Evolutionary conservation across 2,329 filamentous ascomycete genomes (phyloP).

Genomic region (Orbilia javanica): DNA sequence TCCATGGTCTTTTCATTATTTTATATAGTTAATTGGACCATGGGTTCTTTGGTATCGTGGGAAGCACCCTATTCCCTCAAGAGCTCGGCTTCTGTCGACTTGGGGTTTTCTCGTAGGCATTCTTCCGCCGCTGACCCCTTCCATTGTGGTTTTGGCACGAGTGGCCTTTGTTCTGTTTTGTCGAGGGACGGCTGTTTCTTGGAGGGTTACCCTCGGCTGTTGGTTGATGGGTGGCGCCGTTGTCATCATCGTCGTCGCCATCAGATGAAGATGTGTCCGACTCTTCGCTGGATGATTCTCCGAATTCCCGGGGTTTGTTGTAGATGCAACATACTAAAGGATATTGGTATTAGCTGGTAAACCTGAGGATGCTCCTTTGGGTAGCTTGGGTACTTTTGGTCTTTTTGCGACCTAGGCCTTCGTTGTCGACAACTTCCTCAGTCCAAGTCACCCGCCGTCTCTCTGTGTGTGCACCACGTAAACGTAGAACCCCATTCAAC

Average conservation of each 20-base stretch:
- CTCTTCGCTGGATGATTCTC: conserved; percentile 81
- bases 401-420: conserved; percentile 91
- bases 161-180: background rate
- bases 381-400: conserved; percentile 78
- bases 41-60: background rate
- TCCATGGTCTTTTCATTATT: too few relatives aligned
- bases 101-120: conserved; percentile 46
- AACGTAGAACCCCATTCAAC: conserved; percentile 60
- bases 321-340: conserved; percentile 96
- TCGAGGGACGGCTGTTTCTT: background rate
- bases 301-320: conserved; percentile 83
- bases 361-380: conserved; percentile 10
- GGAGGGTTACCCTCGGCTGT: background rate
- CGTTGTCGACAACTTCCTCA: conserved; percentile 93
- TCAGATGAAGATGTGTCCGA: conserved; percentile 71
- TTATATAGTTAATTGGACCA: background rate
- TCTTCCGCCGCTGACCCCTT: conserved; percentile 36
- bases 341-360: background rate
- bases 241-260: conserved; percentile 10
- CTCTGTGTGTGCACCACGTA: conserved; percentile 59
- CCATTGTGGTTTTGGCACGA: conserved; percentile 9
- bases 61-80: background rate
- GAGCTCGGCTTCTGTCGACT: conserved; percentile 3
- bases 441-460: conserved; percentile 85
- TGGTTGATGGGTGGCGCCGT: too few relatives aligned